Conservation (phyloP, 164 flowering plant genomes). For the Kalanchoe fedtschenkoi region DNA sequence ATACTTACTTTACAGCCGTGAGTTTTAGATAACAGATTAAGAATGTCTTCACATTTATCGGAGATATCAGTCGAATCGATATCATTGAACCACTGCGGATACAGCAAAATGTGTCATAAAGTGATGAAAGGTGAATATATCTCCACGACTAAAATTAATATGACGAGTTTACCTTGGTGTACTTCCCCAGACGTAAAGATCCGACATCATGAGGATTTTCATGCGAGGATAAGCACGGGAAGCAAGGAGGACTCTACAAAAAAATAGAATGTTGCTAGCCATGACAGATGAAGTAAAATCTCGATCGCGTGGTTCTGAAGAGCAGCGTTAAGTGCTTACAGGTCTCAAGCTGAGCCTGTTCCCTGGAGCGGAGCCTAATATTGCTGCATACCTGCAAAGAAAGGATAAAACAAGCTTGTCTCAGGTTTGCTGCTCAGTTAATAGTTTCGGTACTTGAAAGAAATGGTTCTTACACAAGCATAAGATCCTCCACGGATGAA, state of each 20-base stretch:
- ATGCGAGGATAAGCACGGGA: conserved; percentile 52
- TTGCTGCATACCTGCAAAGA: conserved; percentile 71
- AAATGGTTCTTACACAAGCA: conserved; percentile 61
- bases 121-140: background rate
- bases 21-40: conserved; percentile 36
- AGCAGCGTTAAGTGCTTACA: conserved; percentile 25
- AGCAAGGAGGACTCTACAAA: conserved; percentile 63
- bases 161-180: conserved; percentile 46
- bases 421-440: background rate
- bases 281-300: background rate
- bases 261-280: background rate
- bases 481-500: conserved; percentile 79
- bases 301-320: background rate
- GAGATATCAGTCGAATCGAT: conserved; percentile 75
- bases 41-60: conserved; percentile 68
- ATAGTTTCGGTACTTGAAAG: background rate
- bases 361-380: conserved; percentile 62
- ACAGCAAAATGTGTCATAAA: background rate
- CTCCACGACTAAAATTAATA: background rate
- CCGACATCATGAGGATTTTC: conserved; percentile 29
- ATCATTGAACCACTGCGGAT: conserved; percentile 91
- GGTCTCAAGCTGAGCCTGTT: conserved; percentile 52
- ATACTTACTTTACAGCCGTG: conserved; percentile 70
- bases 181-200: conserved; percentile 72
- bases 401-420: background rate